Evolutionary conservation across 192 early-diverging fungal species (phyloP), one percentile per base, ranked within the genome.

Genomic region (Chytriomyces sp.): DNA sequence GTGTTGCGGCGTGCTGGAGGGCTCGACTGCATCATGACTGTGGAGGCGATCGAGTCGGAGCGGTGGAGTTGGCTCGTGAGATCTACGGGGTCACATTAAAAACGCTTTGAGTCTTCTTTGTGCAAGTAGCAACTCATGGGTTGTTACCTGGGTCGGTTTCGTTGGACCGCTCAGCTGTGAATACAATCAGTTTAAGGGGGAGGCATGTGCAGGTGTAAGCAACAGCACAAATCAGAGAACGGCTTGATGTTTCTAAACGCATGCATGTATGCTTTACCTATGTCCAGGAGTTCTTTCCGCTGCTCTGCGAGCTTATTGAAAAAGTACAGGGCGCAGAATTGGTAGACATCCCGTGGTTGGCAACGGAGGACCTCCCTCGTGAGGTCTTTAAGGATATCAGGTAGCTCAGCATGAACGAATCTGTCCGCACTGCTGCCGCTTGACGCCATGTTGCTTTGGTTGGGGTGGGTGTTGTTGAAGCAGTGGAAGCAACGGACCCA

Each of bases 251-350:
- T 35, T 35, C 35, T 35, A 35, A 35, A 35, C 35, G 35, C n/a
- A 47, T n/a, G 13, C 70, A 45, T 16, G 20, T 28, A 18, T 44
- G 1, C 16, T 69, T 48, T 70, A 79, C 81, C 61, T 7, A 71
- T 28, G 48, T 76, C 45, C 24, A 79, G 23, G 5, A 82, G 61
- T 47, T 79, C 50, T 11, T 48, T 50, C 66, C 78, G 45, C 72
- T 94, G 92, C 78, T 96, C 93, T 2, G 88, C 87, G 46, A 97
- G 81, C 83, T 96, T 96, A 48, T 88, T 84, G 78, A 93, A 87
- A 79, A 97, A 97, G 80, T 92, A 94, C 66, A 91, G 86, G 28
- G 95, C 93, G 82, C 95, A 96, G 82, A 95, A 97, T 84, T 94
- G 92, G 80, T 92, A 88, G 53, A 96, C 89, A 84, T 97, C 96